Evolutionary conservation across 2,329 filamentous ascomycete species (phyloP).

Genomic region (Curvularia spicifera): DNA sequence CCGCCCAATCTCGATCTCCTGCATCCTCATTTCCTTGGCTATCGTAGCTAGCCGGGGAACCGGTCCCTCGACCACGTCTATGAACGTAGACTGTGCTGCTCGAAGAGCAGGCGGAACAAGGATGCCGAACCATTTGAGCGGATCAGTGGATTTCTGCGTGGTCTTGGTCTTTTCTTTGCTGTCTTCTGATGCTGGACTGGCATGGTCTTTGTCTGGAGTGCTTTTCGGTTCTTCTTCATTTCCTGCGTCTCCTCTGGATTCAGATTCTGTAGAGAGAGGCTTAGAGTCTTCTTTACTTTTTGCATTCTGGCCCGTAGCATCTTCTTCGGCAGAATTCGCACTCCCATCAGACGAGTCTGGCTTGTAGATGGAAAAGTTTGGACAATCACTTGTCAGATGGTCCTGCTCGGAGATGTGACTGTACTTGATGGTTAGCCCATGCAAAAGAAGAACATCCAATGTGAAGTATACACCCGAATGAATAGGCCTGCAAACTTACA

Average conservation of each 20-base stretch:
- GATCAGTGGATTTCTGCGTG: constrained; percentile 52
- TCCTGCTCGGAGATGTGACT: constrained; percentile 10
- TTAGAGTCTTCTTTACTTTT: background rate
- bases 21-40: constrained; percentile 64
- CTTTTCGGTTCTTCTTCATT: background rate
- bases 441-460: background rate
- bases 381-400: constrained; percentile 19
- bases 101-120: constrained; percentile 58
- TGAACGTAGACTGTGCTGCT: constrained; percentile 65
- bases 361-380: constrained; percentile 10
- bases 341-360: background rate
- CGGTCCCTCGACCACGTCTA: constrained; percentile 62
- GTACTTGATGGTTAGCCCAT: background rate
- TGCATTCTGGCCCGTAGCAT: background rate
- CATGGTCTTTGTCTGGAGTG: background rate
- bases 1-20: constrained; percentile 73
- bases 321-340: background rate
- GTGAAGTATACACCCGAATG: background rate
- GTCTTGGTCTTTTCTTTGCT: constrained; percentile 6
- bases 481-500: constrained; percentile 46
- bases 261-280: background rate
- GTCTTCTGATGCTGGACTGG: constrained; percentile 1
- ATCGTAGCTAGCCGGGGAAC: constrained; percentile 65
- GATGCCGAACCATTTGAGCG: constrained; percentile 64
- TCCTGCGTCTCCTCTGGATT: background rate